These are phyloP conservation scores for Candida jianshihensis DNA, from an alignment of 805 yeast species.

Conservation along the genomic window DNA sequence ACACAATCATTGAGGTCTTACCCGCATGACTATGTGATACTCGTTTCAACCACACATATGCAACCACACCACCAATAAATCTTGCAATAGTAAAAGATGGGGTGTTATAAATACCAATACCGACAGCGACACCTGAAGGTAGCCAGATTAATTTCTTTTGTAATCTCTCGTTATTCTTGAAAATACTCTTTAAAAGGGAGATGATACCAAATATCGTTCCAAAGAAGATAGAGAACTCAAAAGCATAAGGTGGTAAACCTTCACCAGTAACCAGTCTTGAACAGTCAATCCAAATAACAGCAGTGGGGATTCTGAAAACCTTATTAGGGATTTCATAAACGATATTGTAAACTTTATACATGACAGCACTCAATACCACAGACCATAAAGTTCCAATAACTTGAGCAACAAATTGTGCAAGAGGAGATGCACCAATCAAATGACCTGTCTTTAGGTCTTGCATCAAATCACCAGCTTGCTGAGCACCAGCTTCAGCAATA, in stretches of 20 bases:
- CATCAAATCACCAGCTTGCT: conserved; percentile 97
- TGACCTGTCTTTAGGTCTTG: conserved; percentile 96
- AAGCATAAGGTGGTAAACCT: conserved; percentile 79
- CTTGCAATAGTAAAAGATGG: conserved; percentile 93
- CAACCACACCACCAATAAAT: conserved; percentile 77
- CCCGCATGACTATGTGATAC: conserved; percentile 34
- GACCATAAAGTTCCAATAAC: conserved; percentile 84
- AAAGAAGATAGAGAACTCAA: conserved; percentile 49
- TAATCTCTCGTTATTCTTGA: conserved; percentile 30
- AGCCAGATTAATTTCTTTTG: conserved; percentile 45
- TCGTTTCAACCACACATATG: conserved; percentile 48
- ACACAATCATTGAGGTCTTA: conserved; percentile 72
- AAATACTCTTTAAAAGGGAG: conserved; percentile 55
- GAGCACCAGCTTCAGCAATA: conserved; percentile 97
- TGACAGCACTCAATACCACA: conserved; percentile 65
- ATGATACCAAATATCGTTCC: conserved; percentile 65
- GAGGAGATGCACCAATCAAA: conserved; percentile 84
- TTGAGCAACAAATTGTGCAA: conserved; percentile 88
- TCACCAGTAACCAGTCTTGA: conserved; percentile 87
- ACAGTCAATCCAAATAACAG: conserved; percentile 94
- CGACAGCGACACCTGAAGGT: conserved; percentile 96
- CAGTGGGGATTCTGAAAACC: conserved; percentile 86
- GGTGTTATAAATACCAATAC: conserved; percentile 89
- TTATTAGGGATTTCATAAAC: conserved; percentile 83
- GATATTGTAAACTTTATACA: conserved; percentile 74